Percentiles rank a stretch among this genome's conserved stretches.
phyloP scores from a whole-genome alignment of 2,329 filamentous ascomycete species.

The Aureobasidium melanogenum region DNA sequence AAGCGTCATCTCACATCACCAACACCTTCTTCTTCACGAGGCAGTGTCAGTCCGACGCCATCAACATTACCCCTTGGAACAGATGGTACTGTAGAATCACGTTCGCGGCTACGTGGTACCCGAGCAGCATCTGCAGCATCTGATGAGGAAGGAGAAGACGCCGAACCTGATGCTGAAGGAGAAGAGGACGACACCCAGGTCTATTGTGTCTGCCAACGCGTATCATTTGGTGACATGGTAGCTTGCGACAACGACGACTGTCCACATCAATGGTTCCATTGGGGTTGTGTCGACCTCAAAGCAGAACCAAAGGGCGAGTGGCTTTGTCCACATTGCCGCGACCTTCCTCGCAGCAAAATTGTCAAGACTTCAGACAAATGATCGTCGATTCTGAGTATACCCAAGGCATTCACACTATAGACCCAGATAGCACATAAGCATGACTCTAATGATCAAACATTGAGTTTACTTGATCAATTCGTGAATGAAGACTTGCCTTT shows the following conservation, averaged over 20 bases:
- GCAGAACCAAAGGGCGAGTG: conserved; percentile 42
- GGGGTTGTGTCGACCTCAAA: conserved; percentile 49
- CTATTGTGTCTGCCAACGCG: conserved; percentile 75
- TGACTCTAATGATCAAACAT: not conserved
- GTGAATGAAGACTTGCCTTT: not conserved
- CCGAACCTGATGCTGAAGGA: conserved; percentile 44
- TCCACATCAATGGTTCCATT: conserved; percentile 82
- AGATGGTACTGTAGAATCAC: conserved; percentile 17
- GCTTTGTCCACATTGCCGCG: conserved; percentile 36
- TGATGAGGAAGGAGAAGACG: conserved; percentile 22
- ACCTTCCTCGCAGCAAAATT: conserved; percentile 29
- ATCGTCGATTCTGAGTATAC: not conserved
- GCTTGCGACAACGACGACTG: conserved; percentile 79
- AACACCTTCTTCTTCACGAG: conserved; percentile 22
- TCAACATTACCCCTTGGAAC: conserved; percentile 23
- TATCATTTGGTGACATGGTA: conserved; percentile 82
- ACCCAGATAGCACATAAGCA: not conserved
- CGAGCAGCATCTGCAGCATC: conserved; percentile 10
- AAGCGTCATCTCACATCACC: conserved; percentile 24
- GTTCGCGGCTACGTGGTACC: conserved; percentile 4
- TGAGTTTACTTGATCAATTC: no score
- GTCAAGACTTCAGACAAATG: conserved; percentile 25
- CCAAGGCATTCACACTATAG: not conserved
- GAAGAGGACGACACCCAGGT: conserved; percentile 66
- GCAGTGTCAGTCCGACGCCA: conserved; percentile 24